A percentile compares a stretch with the other conserved stretches of the same genome.
Evolutionary conservation across 108 stramenopile genomes (phyloP).

Genomic region (Discostella stelligeroides): DNA sequence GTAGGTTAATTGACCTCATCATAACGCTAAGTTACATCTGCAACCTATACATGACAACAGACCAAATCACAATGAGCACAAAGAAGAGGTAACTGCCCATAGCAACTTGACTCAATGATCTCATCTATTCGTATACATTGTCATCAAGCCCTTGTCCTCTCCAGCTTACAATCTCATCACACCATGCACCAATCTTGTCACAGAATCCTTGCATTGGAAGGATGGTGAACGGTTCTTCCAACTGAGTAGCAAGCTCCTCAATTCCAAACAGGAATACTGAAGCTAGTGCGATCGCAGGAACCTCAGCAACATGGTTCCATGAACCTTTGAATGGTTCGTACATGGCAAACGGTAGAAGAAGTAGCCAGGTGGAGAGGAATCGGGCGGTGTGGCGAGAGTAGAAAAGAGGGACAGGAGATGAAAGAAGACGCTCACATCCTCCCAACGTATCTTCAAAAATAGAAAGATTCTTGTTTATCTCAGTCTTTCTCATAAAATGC

Average conservation of each 20-base stretch:
- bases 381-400: slow-evolving; percentile 78
- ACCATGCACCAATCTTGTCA: slow-evolving; percentile 61
- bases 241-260: slow-evolving; percentile 81
- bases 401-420: slow-evolving; percentile 75
- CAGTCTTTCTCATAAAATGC: slow-evolving; percentile 76
- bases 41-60: no score
- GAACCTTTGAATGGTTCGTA: slow-evolving; percentile 70
- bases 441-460: slow-evolving; percentile 82
- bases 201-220: slow-evolving; percentile 85
- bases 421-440: slow-evolving; percentile 62
- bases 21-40: no score
- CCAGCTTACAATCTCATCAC: slow-evolving; percentile 48
- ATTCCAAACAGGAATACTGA: slow-evolving; percentile 80
- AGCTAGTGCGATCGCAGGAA: slow-evolving; percentile 66
- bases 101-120: no score
- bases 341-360: slow-evolving; percentile 73
- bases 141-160: slow-evolving; percentile 31
- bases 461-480: slow-evolving; percentile 66
- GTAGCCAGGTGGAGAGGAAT: slow-evolving; percentile 78
- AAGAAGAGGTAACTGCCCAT: no score
- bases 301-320: slow-evolving; percentile 82
- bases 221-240: slow-evolving; percentile 90
- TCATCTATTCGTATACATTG: background rate
- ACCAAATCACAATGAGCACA: no score
- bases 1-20: no score